A percentile compares a stretch with the other conserved stretches of the same genome.
Conservation (phyloP, 164 flowering plant genomes). For the Nymphaea colorata region DNA sequence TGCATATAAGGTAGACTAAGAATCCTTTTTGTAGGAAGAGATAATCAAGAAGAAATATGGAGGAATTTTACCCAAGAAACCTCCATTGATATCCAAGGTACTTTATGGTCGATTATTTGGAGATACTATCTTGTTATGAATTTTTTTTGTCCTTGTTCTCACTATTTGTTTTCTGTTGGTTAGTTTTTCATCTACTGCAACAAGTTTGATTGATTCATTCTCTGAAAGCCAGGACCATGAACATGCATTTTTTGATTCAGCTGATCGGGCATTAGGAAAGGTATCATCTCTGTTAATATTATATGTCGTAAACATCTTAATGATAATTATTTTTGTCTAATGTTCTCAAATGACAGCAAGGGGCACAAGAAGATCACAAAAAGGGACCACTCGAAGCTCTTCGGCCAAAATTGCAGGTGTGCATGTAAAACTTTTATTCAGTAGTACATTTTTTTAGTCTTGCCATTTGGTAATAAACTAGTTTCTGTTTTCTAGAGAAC, state of each 20-base stretch:
- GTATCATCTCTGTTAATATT: conserved; percentile 15
- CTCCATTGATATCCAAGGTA: conserved; percentile 85
- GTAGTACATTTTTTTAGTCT: background rate
- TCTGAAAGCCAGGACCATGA: conserved; percentile 72
- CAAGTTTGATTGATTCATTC: background rate
- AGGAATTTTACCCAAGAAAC: conserved; percentile 66
- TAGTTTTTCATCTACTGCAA: background rate
- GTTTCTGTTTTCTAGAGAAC: background rate
- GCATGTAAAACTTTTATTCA: background rate
- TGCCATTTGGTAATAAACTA: too few species aligned
- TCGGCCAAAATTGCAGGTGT: conserved; percentile 59
- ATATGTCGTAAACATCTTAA: background rate
- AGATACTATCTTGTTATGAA: background rate
- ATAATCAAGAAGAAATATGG: conserved; percentile 76
- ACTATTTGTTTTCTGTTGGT: background rate
- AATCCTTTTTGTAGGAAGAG: conserved; percentile 49
- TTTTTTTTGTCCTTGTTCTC: background rate
- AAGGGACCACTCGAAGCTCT: conserved; percentile 66
- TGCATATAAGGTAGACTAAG: background rate
- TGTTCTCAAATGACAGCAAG: conserved; percentile 43
- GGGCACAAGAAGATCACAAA: conserved; percentile 39
- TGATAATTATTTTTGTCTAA: conserved; percentile 1
- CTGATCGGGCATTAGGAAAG: conserved; percentile 98
- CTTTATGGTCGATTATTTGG: too few species aligned
- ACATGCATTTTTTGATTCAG: conserved; percentile 95